Evolutionary conservation across 2,329 filamentous ascomycete genomes (phyloP).

Genomic region (Pestalotiopsis sp.): DNA sequence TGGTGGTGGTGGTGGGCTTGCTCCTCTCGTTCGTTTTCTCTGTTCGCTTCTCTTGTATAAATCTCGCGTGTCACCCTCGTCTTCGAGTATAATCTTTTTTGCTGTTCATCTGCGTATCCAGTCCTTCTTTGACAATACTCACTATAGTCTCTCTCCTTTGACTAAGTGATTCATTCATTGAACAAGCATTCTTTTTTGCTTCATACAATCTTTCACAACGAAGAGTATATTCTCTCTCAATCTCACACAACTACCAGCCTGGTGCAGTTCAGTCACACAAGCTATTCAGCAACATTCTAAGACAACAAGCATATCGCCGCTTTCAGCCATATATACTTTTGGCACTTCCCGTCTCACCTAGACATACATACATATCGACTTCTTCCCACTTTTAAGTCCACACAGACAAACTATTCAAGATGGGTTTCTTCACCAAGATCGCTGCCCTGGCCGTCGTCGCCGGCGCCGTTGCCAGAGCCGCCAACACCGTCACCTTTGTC

Average conservation of each 20-base stretch:
- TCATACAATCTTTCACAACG: constrained; percentile 5
- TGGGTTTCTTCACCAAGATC: constrained; percentile 55
- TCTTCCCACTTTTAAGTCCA: background rate
- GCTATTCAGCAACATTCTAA: constrained; percentile 6
- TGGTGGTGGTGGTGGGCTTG: background rate
- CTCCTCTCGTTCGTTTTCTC: background rate
- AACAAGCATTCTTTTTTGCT: background rate
- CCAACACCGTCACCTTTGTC: constrained; percentile 58
- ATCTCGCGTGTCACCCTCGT: constrained; percentile 12
- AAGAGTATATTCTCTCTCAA: constrained; percentile 1
- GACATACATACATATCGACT: background rate
- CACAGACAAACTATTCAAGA: constrained; percentile 39
- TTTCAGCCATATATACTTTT: background rate
- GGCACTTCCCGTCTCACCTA: background rate
- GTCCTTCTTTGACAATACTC: constrained; percentile 25
- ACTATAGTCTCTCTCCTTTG: constrained; percentile 29
- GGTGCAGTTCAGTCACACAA: constrained; percentile 11
- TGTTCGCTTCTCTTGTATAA: constrained; percentile 24
- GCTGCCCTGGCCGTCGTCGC: constrained; percentile 44
- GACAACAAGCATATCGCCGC: background rate
- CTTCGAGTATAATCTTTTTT: constrained; percentile 1
- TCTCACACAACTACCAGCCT: background rate
- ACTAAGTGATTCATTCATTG: constrained; percentile 30
- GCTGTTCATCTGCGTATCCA: constrained; percentile 16
- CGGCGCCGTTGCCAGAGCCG: constrained; percentile 45